Percentiles rank a stretch among this genome's conserved stretches.
Evolutionary conservation across 345 rosid genomes (phyloP).

Genomic region (Camelina laxa): DNA sequence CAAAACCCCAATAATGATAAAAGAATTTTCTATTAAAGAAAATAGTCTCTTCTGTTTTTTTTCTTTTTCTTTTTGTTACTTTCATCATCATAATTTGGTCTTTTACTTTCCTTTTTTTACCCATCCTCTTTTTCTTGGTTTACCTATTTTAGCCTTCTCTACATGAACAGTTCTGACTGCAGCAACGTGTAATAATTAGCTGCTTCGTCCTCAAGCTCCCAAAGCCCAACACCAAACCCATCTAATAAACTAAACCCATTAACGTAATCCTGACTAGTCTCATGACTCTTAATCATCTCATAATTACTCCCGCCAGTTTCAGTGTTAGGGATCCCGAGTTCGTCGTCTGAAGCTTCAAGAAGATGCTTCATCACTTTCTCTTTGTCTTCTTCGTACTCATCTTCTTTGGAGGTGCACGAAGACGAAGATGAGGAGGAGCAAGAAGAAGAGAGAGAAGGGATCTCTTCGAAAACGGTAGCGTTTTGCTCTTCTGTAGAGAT

Average conservation of each 20-base stretch:
- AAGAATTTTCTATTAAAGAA: neutral
- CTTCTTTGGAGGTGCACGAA: conserved; percentile 35
- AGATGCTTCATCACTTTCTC: conserved; percentile 75
- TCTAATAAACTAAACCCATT: conserved; percentile 42
- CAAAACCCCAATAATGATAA: conserved; percentile 5
- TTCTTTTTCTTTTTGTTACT: neutral
- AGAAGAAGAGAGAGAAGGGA: conserved; percentile 26
- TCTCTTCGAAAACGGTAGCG: conserved; percentile 27
- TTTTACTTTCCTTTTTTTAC: conserved; percentile 12
- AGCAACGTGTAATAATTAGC: conserved; percentile 67
- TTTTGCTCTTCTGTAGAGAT: conserved; percentile 42
- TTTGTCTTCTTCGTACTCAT: conserved; percentile 45
- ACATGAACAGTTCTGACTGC: conserved; percentile 69
- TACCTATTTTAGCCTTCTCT: conserved; percentile 32
- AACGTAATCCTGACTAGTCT: conserved; percentile 34
- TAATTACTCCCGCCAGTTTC: conserved; percentile 38
- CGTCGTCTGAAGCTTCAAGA: conserved; percentile 88
- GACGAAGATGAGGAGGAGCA: conserved; percentile 42
- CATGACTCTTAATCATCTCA: conserved; percentile 26
- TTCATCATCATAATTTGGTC: neutral
- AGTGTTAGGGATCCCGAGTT: conserved; percentile 77
- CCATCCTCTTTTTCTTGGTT: conserved; percentile 25
- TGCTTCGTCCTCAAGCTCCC: conserved; percentile 82
- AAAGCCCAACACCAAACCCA: conserved; percentile 60
- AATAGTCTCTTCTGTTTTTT: neutral